These are phyloP conservation scores for Penicillium subrubescens DNA, from an alignment of 495 filamentous ascomycete genomes.

Conservation along the genomic window DNA sequence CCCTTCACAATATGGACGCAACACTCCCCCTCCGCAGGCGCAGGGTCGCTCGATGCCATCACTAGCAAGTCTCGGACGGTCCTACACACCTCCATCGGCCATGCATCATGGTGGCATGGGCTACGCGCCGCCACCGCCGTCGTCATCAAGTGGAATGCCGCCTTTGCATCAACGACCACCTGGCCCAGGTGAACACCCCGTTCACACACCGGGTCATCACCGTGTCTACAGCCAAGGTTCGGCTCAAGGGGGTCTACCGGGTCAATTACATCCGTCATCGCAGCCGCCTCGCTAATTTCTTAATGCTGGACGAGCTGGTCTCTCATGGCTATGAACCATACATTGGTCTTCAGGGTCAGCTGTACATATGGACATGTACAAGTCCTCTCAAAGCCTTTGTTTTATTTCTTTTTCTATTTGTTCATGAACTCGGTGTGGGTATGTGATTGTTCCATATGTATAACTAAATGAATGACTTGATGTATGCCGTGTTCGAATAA, in stretches of 20 bases:
- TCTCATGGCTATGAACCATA: constrained; percentile 2
- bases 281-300: constrained; percentile 35
- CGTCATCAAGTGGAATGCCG: constrained; percentile 31
- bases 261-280: constrained; percentile 31
- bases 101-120: constrained; percentile 37
- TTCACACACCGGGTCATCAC: constrained; percentile 37
- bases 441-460: constrained; percentile 24
- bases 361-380: constrained; percentile 15
- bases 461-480: constrained; percentile 31
- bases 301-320: not conserved
- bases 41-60: constrained; percentile 38
- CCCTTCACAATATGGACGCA: constrained; percentile 38
- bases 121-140: constrained; percentile 36
- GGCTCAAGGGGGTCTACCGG: constrained; percentile 30
- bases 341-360: not conserved
- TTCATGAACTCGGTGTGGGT: constrained; percentile 6
- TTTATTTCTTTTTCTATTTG: constrained; percentile 1
- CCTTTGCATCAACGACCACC: constrained; percentile 38
- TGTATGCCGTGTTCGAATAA: constrained; percentile 14
- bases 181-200: constrained; percentile 30
- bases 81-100: constrained; percentile 44
- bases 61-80: constrained; percentile 37
- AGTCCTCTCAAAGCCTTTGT: not conserved
- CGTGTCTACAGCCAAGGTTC: constrained; percentile 49
- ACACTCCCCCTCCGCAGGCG: constrained; percentile 39